phyloP scores from a whole-genome alignment of 2,329 filamentous ascomycete species.

The Waltergamsia citrina region DNA sequence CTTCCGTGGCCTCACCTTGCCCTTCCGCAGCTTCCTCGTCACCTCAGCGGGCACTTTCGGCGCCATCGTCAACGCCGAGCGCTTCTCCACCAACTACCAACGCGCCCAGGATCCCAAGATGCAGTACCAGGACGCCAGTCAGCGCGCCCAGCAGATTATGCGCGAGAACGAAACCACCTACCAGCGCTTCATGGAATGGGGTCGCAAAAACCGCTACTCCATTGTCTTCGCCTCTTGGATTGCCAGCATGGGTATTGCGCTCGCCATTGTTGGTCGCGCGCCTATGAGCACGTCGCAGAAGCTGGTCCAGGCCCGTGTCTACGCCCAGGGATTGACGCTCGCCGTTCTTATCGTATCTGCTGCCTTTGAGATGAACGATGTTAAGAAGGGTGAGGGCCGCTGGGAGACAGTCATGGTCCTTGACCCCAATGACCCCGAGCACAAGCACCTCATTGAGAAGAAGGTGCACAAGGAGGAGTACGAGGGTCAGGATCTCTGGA shows the following conservation, averaged over 20 bases:
- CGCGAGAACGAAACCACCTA: slow-evolving; percentile 44
- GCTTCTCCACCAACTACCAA: slow-evolving; percentile 56
- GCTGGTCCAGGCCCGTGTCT: slow-evolving; percentile 88
- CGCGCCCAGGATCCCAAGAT: slow-evolving; percentile 56
- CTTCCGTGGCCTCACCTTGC: slow-evolving; percentile 75
- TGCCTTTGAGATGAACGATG: slow-evolving; percentile 72
- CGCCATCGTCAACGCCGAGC: slow-evolving; percentile 83
- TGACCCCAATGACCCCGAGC: slow-evolving; percentile 73
- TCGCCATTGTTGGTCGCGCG: slow-evolving; percentile 69
- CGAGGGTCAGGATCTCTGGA: slow-evolving; percentile 88
- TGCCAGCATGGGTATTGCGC: slow-evolving; percentile 65
- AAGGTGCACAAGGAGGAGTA: slow-evolving; percentile 80
- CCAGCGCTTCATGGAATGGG: slow-evolving; percentile 62
- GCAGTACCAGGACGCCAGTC: slow-evolving; percentile 54
- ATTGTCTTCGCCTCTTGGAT: slow-evolving; percentile 80
- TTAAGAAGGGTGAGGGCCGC: slow-evolving; percentile 62
- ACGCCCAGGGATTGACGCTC: slow-evolving; percentile 82
- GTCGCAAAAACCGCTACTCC: slow-evolving; percentile 71
- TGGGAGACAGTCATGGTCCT: slow-evolving; percentile 80
- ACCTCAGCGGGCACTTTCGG: slow-evolving; percentile 74
- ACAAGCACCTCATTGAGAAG: slow-evolving; percentile 80
- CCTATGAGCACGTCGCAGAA: slow-evolving; percentile 71
- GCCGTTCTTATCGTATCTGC: slow-evolving; percentile 76
- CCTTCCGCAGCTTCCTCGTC: slow-evolving; percentile 85
- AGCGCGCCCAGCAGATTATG: slow-evolving; percentile 44